A percentile compares a stretch with the other conserved stretches of the same genome.
phyloP scores from a whole-genome alignment of 805 yeast species.

The Hanseniaspora lindneri region DNA sequence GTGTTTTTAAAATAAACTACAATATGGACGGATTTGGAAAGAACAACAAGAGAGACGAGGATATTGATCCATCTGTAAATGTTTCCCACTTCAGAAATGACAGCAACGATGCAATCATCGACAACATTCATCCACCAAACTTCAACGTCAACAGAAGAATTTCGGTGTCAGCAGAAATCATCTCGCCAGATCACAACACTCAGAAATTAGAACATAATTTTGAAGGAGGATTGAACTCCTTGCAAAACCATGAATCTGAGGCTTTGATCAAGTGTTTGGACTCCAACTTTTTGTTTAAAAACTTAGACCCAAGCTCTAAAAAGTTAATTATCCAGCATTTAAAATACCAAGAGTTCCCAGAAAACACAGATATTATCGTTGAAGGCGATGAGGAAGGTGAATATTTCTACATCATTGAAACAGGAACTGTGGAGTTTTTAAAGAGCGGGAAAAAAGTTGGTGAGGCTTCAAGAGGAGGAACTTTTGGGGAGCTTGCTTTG shows the following conservation, averaged over 20 bases:
- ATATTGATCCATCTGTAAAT: slow-evolving; percentile 9
- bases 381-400: slow-evolving; percentile 90
- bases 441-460: slow-evolving; percentile 57
- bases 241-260: slow-evolving; percentile 49
- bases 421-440: slow-evolving; percentile 69
- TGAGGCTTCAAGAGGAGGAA: slow-evolving; percentile 71
- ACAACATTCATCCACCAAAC: slow-evolving; percentile 38
- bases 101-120: background rate
- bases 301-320: slow-evolving; percentile 66
- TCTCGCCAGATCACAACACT: slow-evolving; percentile 58
- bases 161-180: slow-evolving; percentile 80
- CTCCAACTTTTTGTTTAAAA: slow-evolving; percentile 73
- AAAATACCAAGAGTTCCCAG: slow-evolving; percentile 51
- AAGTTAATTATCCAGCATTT: slow-evolving; percentile 74
- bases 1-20: slow-evolving; percentile 14
- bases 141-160: slow-evolving; percentile 77
- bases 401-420: slow-evolving; percentile 74
- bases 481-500: slow-evolving; percentile 92
- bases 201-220: slow-evolving; percentile 47
- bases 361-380: slow-evolving; percentile 55
- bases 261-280: slow-evolving; percentile 62
- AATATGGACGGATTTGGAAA: slow-evolving; percentile 5
- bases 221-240: slow-evolving; percentile 32
- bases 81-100: background rate
- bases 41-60: slow-evolving; percentile 5